Percentiles rank a stretch among this genome's conserved stretches.
phyloP scores from a whole-genome alignment of 305 asterid genomes.

The Withania somnifera region DNA sequence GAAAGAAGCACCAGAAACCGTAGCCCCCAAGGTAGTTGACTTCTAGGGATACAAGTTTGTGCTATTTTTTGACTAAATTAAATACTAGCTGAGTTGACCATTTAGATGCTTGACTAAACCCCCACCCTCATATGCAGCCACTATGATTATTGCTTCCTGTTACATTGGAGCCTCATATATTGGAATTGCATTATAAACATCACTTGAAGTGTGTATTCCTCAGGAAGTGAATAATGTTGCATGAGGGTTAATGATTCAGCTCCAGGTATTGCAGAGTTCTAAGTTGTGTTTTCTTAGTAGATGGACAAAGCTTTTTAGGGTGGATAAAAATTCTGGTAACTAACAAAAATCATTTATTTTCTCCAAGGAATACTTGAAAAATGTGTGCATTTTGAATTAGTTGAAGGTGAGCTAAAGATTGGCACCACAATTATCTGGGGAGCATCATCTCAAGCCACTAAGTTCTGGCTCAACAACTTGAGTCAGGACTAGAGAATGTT shows the following conservation, averaged over 20 bases:
- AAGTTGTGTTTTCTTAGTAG: background rate
- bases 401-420: no score
- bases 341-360: background rate
- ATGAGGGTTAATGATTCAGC: background rate
- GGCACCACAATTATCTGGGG: no score
- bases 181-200: background rate
- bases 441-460: no score
- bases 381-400: no score
- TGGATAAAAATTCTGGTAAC: background rate
- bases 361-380: background rate
- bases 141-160: background rate
- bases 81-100: background rate
- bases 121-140: background rate
- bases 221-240: background rate
- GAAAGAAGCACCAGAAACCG: background rate
- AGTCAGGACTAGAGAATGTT: no score
- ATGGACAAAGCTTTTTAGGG: background rate
- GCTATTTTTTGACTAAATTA: background rate
- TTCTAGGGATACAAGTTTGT: background rate
- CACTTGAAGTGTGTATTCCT: background rate
- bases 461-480: no score
- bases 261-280: background rate
- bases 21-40: slow-evolving; percentile 5
- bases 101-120: background rate
- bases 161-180: background rate